Evolutionary conservation across 2,329 filamentous ascomycete species (phyloP).

Genomic region (Ascochyta viciae-villosae): DNA sequence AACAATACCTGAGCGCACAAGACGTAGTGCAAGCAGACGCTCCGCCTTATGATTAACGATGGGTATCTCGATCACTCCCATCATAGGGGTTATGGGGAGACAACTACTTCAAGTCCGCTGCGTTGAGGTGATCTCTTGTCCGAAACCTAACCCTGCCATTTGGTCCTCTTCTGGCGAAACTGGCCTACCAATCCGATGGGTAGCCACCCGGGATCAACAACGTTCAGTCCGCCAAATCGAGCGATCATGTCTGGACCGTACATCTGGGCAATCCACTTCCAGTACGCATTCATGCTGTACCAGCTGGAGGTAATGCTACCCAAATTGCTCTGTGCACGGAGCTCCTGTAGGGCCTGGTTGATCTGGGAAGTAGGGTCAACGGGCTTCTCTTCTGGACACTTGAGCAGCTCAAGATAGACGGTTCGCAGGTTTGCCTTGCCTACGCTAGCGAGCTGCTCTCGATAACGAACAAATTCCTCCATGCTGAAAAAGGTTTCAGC

Average conservation of each 20-base stretch:
- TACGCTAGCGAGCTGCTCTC: constrained; percentile 22
- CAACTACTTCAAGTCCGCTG: not conserved
- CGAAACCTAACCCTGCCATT: constrained; percentile 38
- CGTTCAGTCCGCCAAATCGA: constrained; percentile 43
- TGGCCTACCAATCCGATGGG: constrained; percentile 48
- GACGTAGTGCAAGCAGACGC: no score
- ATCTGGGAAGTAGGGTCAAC: constrained; percentile 30
- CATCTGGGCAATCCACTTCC: constrained; percentile 48
- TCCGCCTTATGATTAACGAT: no score
- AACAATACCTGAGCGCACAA: not conserved
- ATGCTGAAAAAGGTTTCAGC: constrained; percentile 37
- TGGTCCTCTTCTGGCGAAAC: constrained; percentile 42
- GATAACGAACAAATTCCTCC: constrained; percentile 33
- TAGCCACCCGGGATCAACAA: constrained; percentile 44
- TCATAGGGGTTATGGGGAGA: not conserved
- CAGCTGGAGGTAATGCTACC: constrained; percentile 33
- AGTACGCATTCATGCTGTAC: constrained; percentile 43
- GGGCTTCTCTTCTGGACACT: constrained; percentile 28
- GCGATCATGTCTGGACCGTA: constrained; percentile 46
- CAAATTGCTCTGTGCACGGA: constrained; percentile 30
- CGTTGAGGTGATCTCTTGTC: not conserved
- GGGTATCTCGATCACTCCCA: no score
- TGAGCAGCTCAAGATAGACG: constrained; percentile 29
- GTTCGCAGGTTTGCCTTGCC: constrained; percentile 23
- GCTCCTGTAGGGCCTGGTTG: constrained; percentile 28